A percentile compares a stretch with the other conserved stretches of the same genome.
Conservation (phyloP, 176 grass and related monocot species). For the Canna indica region DNA sequence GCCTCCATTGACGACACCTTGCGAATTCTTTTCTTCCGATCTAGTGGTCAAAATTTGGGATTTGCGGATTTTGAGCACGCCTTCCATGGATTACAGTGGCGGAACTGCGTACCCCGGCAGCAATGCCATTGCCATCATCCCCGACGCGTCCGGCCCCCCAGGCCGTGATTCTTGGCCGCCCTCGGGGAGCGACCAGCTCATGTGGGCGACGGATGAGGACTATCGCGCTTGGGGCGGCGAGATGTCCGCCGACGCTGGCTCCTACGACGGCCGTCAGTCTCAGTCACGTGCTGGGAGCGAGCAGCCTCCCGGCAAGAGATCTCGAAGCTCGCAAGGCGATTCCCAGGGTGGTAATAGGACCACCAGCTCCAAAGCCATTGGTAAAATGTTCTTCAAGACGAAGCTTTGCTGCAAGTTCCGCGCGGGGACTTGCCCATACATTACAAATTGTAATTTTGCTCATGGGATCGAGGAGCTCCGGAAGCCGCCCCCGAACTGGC, state of each 20-base stretch:
- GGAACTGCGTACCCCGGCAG: slow-evolving; percentile 16
- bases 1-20: background rate
- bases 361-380: slow-evolving; percentile 59
- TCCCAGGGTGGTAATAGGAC: slow-evolving; percentile 19
- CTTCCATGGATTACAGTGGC: slow-evolving; percentile 41
- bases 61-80: background rate
- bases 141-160: slow-evolving; percentile 48
- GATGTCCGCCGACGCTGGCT: slow-evolving; percentile 16
- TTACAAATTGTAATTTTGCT: slow-evolving; percentile 95
- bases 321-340: slow-evolving; percentile 27
- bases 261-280: slow-evolving; percentile 38
- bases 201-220: slow-evolving; percentile 94
- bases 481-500: slow-evolving; percentile 97
- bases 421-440: slow-evolving; percentile 78
- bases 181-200: slow-evolving; percentile 26
- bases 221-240: slow-evolving; percentile 65
- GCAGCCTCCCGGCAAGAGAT: slow-evolving; percentile 68
- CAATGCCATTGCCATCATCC: slow-evolving; percentile 77
- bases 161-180: slow-evolving; percentile 27
- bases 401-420: slow-evolving; percentile 98
- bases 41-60: background rate
- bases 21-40: background rate
- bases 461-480: slow-evolving; percentile 98
- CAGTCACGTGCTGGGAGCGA: slow-evolving; percentile 71
- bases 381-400: slow-evolving; percentile 99